Percentiles rank a stretch among this genome's conserved stretches.
phyloP scores from a whole-genome alignment of 306 rosid genomes.

The Purshia tridentata region DNA sequence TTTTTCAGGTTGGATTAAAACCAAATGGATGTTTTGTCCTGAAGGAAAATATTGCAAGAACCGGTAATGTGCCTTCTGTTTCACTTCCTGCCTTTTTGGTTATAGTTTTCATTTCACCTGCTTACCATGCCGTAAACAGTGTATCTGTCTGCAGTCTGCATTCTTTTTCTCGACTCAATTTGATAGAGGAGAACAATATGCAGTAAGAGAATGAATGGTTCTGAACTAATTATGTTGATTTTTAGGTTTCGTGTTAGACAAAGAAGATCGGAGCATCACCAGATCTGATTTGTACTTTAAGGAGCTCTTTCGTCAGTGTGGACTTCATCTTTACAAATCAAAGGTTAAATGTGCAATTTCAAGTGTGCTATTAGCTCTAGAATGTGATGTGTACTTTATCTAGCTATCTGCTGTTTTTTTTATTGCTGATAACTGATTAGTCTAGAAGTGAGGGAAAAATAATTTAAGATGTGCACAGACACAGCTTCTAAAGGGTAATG shows the following conservation, averaged over 20 bases:
- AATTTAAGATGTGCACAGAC: neutral
- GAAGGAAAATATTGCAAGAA: slow-evolving; percentile 90
- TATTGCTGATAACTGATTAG: neutral
- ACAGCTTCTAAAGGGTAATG: too few relatives aligned
- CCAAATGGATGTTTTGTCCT: slow-evolving; percentile 79
- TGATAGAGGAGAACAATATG: neutral
- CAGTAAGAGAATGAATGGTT: neutral
- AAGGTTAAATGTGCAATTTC: slow-evolving; percentile 50
- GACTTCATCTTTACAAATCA: slow-evolving; percentile 63
- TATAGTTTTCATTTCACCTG: slow-evolving; percentile 22
- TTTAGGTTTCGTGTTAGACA: slow-evolving; percentile 84
- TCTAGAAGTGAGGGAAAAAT: neutral
- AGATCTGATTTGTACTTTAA: slow-evolving; percentile 81
- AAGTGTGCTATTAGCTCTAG: neutral
- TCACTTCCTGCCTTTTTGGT: slow-evolving; percentile 15
- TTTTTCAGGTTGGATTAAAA: slow-evolving; percentile 76
- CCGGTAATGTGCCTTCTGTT: slow-evolving; percentile 46
- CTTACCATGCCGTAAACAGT: neutral
- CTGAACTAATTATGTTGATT: slow-evolving; percentile 5
- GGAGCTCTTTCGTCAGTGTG: slow-evolving; percentile 75
- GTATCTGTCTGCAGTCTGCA: neutral
- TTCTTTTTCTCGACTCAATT: neutral
- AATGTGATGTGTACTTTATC: neutral
- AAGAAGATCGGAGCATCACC: slow-evolving; percentile 79
- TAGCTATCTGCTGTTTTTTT: neutral